Evolutionary conservation across 768 basidiomycete genomes (phyloP).

Genomic region (Trametes gibbosa): DNA sequence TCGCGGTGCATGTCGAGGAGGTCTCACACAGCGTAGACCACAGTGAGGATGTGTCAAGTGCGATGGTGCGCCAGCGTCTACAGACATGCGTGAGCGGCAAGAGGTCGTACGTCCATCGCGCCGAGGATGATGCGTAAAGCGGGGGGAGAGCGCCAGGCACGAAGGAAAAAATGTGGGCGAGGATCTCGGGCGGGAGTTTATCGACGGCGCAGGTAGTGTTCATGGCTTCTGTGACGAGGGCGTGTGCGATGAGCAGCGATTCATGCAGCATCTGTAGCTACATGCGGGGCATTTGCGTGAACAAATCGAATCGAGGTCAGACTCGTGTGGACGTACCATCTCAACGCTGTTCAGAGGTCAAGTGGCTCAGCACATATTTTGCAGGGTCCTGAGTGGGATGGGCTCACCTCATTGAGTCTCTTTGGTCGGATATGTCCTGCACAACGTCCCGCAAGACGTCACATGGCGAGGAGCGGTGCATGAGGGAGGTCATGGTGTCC

Average conservation of each 20-base stretch:
- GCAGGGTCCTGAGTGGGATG: neutral
- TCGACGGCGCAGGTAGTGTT: neutral
- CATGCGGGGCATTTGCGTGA: neutral
- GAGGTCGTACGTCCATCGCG: slow-evolving; percentile 9
- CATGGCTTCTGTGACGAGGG: slow-evolving; percentile 1
- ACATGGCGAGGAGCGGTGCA: too few species aligned
- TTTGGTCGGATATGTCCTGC: neutral
- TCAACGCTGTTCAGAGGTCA: neutral
- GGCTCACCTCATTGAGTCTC: slow-evolving; percentile 7
- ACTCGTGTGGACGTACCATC: neutral
- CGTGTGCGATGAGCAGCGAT: neutral
- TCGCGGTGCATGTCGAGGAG: neutral
- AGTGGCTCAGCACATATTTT: neutral
- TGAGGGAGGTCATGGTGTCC: neutral
- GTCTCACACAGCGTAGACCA: slow-evolving; percentile 19
- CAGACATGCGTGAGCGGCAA: slow-evolving; percentile 21
- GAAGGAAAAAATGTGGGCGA: slow-evolving; percentile 10
- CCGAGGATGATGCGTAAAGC: neutral
- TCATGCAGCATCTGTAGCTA: neutral
- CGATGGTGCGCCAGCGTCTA: slow-evolving; percentile 15
- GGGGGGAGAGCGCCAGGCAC: neutral
- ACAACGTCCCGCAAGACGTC: neutral
- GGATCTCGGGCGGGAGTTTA: slow-evolving; percentile 17
- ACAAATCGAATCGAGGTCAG: too few species aligned
- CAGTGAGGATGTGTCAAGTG: slow-evolving; percentile 10